Evolutionary conservation across 305 asterid species (phyloP).

Genomic region (Ilex paraguariensis): DNA sequence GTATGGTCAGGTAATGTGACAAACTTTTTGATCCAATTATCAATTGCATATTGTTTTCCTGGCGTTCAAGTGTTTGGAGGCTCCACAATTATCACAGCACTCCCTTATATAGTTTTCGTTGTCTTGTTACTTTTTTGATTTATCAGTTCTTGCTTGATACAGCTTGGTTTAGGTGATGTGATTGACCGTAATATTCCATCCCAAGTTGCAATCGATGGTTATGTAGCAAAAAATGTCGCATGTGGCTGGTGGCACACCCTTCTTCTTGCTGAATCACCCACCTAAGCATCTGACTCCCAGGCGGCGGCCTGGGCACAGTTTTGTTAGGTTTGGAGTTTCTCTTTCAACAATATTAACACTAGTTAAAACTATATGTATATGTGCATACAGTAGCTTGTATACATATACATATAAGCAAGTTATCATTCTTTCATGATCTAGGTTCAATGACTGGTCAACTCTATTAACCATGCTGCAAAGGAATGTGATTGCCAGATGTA

Average conservation of each 20-base stretch:
- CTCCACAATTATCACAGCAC: too few species aligned
- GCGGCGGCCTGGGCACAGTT: conserved; percentile 38
- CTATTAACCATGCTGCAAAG: not conserved
- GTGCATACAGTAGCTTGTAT: conserved; percentile 21
- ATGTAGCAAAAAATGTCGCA: conserved; percentile 53
- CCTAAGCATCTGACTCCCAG: conserved; percentile 28
- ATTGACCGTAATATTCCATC: conserved; percentile 76
- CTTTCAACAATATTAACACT: conserved; percentile 12
- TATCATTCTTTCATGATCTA: conserved; percentile 20
- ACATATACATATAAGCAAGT: conserved; percentile 9
- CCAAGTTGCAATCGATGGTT: conserved; percentile 56
- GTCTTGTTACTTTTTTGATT: not conserved
- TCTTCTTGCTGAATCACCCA: conserved; percentile 61
- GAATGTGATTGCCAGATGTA: not conserved
- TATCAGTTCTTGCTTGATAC: conserved; percentile 12
- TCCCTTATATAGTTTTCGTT: too few species aligned
- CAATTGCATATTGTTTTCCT: not conserved
- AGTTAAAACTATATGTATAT: conserved; percentile 15
- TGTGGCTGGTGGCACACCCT: conserved; percentile 99
- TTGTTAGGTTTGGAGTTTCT: conserved; percentile 56
- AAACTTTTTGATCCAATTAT: conserved; percentile 1
- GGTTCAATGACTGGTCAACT: conserved; percentile 17
- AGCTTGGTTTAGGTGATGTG: conserved; percentile 95
- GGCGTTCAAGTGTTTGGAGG: not conserved
- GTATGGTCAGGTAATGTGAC: conserved; percentile 82